Percentiles rank a stretch among this genome's conserved stretches.
These are phyloP conservation scores for Rhizopogon roseolus DNA, from an alignment of 768 basidiomycete species.

Conservation along the genomic window DNA sequence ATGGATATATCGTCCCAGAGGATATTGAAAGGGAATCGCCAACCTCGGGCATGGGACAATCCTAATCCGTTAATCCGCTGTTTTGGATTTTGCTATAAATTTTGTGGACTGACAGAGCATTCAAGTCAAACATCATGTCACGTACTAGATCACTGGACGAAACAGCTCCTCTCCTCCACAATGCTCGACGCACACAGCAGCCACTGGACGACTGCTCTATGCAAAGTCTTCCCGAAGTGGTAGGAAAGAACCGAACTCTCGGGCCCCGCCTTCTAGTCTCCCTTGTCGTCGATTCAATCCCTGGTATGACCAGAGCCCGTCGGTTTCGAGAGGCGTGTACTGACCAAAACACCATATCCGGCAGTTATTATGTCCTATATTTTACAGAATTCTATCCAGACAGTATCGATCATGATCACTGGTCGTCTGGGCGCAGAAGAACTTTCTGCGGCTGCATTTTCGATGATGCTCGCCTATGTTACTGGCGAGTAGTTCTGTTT, in stretches of 20 bases:
- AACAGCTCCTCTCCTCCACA: conserved; percentile 24
- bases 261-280: conserved; percentile 36
- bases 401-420: conserved; percentile 55
- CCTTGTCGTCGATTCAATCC: conserved; percentile 52
- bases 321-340: neutral
- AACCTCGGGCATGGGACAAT: conserved; percentile 1
- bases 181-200: conserved; percentile 3
- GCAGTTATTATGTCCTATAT: conserved; percentile 66
- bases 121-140: conserved; percentile 7
- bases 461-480: conserved; percentile 74
- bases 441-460: conserved; percentile 67
- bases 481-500: conserved; percentile 54
- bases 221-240: conserved; percentile 22
- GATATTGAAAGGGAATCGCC: conserved; percentile 6
- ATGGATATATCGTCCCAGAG: conserved; percentile 4
- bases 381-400: conserved; percentile 72
- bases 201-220: conserved; percentile 8
- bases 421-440: conserved; percentile 67
- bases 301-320: conserved; percentile 36
- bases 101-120: neutral
- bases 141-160: conserved; percentile 20
- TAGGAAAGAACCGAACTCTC: conserved; percentile 15
- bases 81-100: conserved; percentile 14
- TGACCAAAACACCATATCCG: neutral
- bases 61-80: conserved; percentile 7